Conservation (phyloP, 2,329 filamentous ascomycete genomes). For the Clonostachys byssicola region DNA sequence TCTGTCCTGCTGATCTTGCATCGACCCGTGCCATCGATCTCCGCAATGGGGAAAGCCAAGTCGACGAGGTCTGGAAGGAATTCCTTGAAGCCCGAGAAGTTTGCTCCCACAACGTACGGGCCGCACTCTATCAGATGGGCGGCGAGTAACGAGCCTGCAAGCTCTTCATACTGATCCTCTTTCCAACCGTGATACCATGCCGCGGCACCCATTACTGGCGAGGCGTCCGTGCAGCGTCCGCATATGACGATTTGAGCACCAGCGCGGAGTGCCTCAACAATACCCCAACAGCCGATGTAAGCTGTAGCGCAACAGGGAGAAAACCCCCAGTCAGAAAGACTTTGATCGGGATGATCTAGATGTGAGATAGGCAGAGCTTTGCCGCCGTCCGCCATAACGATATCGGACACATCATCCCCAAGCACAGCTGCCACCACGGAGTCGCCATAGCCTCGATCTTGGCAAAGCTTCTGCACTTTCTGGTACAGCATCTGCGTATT, state of each 20-base stretch:
- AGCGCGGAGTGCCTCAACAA: slow-evolving; percentile 31
- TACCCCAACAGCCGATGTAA: slow-evolving; percentile 46
- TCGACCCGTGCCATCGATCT: slow-evolving; percentile 22
- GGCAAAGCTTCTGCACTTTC: slow-evolving; percentile 22
- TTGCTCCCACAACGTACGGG: slow-evolving; percentile 48
- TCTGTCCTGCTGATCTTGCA: slow-evolving; percentile 26
- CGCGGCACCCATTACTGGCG: slow-evolving; percentile 50
- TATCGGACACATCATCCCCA: slow-evolving; percentile 29
- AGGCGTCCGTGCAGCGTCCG: slow-evolving; percentile 42
- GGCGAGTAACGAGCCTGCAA: slow-evolving; percentile 45
- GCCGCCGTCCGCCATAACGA: slow-evolving; percentile 8
- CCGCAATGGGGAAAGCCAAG: slow-evolving; percentile 30
- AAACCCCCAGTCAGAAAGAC: slow-evolving; percentile 18
- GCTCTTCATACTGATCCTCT: slow-evolving; percentile 36
- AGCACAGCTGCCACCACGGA: slow-evolving; percentile 28
- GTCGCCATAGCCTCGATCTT: slow-evolving; percentile 14
- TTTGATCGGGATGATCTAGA: slow-evolving; percentile 19
- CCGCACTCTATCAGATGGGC: slow-evolving; percentile 52
- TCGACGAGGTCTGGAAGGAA: slow-evolving; percentile 18
- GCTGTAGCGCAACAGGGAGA: slow-evolving; percentile 21
- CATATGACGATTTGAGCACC: slow-evolving; percentile 45
- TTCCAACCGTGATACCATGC: slow-evolving; percentile 52
- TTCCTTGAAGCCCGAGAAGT: slow-evolving; percentile 43
- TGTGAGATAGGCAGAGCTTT: slow-evolving; percentile 12
- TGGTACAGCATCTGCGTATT: slow-evolving; percentile 25